Evolutionary conservation across 805 yeast genomes (phyloP).

Genomic region (Saccharomyces mikatae): DNA sequence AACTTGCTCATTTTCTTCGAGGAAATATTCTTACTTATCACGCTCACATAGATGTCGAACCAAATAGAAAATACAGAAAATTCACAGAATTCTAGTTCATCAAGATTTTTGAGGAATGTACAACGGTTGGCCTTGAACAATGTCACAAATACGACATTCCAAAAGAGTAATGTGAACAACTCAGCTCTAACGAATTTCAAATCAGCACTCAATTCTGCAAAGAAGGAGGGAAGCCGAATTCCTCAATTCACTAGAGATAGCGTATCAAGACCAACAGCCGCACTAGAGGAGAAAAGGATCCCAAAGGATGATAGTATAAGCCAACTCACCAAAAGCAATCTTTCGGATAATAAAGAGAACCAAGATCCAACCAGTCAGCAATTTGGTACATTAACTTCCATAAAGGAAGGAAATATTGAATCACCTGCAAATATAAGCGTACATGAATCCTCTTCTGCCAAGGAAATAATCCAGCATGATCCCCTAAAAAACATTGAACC

Average conservation of each 20-base stretch:
- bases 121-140: conserved; percentile 30
- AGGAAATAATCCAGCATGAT: background rate
- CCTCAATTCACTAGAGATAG: conserved; percentile 12
- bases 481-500: background rate
- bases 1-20: background rate
- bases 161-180: background rate
- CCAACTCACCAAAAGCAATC: background rate
- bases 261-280: background rate
- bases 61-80: conserved; percentile 11
- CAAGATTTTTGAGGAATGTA: conserved; percentile 18
- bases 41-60: background rate
- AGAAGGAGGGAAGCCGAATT: conserved; percentile 14
- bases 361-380: conserved; percentile 12
- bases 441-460: conserved; percentile 1
- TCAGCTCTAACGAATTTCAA: conserved; percentile 14
- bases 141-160: conserved; percentile 27
- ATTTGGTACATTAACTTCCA: background rate
- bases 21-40: background rate
- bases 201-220: conserved; percentile 11
- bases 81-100: conserved; percentile 18
- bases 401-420: background rate
- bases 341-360: conserved; percentile 22
- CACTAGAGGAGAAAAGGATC: background rate
- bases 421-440: background rate
- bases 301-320: background rate